Evolutionary conservation across 2,329 filamentous ascomycete genomes (phyloP).

Genomic region (Alternaria gansuensis): DNA sequence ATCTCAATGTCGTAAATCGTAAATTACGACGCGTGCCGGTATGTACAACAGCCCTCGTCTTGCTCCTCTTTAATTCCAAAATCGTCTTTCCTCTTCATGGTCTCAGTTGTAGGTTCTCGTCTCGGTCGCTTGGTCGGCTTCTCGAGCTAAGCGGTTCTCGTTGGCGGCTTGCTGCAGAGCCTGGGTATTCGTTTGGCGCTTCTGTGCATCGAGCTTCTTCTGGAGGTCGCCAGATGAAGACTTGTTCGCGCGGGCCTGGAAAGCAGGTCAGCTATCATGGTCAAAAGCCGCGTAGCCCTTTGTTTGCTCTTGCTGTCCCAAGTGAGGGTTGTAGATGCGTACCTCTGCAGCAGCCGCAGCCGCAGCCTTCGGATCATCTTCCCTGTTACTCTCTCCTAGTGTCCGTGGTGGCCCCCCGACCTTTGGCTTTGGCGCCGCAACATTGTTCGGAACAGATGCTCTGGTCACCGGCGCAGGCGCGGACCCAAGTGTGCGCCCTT

Average conservation of each 20-base stretch:
- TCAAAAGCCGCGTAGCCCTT: neutral
- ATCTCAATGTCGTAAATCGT: slow-evolving; percentile 8
- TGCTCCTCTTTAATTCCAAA: neutral
- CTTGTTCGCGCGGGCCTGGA: slow-evolving; percentile 72
- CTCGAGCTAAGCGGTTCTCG: slow-evolving; percentile 70
- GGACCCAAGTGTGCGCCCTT: slow-evolving; percentile 75
- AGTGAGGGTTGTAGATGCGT: slow-evolving; percentile 46
- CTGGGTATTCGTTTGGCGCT: slow-evolving; percentile 73
- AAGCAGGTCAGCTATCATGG: slow-evolving; percentile 19
- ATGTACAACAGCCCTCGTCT: slow-evolving; percentile 5
- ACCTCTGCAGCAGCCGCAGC: slow-evolving; percentile 89
- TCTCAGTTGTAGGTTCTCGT: slow-evolving; percentile 65
- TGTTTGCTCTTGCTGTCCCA: neutral
- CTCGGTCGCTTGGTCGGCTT: slow-evolving; percentile 71
- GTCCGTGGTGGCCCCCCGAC: slow-evolving; percentile 63
- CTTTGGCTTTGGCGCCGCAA: slow-evolving; percentile 55
- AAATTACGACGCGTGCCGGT: slow-evolving; percentile 1
- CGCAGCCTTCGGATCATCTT: slow-evolving; percentile 71
- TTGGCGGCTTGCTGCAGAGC: slow-evolving; percentile 73
- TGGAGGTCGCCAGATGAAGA: slow-evolving; percentile 60
- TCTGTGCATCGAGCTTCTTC: slow-evolving; percentile 77
- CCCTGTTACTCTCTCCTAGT: slow-evolving; percentile 62
- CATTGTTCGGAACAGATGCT: slow-evolving; percentile 50
- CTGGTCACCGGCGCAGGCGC: slow-evolving; percentile 58
- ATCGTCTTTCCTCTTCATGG: neutral